Conservation (phyloP, 768 basidiomycete species). For the Termitomyces sp. region DNA sequence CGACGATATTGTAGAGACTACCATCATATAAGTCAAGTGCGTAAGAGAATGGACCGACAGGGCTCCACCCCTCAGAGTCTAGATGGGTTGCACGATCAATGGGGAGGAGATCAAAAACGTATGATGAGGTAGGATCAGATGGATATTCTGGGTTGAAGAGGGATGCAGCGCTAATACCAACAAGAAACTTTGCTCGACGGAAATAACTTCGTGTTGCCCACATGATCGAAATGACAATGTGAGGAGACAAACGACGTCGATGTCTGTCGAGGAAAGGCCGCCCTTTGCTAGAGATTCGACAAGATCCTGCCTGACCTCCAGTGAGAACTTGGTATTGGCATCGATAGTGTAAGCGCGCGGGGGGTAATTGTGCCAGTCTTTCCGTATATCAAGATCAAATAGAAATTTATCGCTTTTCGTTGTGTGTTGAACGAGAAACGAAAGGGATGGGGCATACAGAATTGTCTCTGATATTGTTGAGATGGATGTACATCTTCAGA, state of each 20-base stretch:
- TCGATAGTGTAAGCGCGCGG: conserved; percentile 30
- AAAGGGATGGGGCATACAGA: conserved; percentile 41
- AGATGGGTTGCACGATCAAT: too few species aligned
- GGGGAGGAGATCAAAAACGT: too few species aligned
- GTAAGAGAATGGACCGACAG: conserved; percentile 18
- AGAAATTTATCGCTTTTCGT: conserved; percentile 36
- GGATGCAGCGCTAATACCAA: too few species aligned
- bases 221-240: too few species aligned
- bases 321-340: conserved; percentile 13
- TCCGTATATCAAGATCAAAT: conserved; percentile 57
- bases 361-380: conserved; percentile 42
- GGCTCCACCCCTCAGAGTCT: too few species aligned
- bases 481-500: conserved; percentile 34
- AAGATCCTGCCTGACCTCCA: conserved; percentile 34
- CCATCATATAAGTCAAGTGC: neutral
- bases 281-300: conserved; percentile 46
- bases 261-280: conserved; percentile 17
- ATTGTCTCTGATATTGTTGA: conserved; percentile 22
- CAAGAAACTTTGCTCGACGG: too few species aligned
- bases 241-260: too few species aligned
- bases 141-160: too few species aligned
- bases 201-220: too few species aligned
- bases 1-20: too few species aligned
- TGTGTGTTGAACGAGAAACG: conserved; percentile 19
- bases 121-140: too few species aligned